Evolutionary conservation across 2,329 filamentous ascomycete species (phyloP).

Genomic region (Colletotrichum lini): DNA sequence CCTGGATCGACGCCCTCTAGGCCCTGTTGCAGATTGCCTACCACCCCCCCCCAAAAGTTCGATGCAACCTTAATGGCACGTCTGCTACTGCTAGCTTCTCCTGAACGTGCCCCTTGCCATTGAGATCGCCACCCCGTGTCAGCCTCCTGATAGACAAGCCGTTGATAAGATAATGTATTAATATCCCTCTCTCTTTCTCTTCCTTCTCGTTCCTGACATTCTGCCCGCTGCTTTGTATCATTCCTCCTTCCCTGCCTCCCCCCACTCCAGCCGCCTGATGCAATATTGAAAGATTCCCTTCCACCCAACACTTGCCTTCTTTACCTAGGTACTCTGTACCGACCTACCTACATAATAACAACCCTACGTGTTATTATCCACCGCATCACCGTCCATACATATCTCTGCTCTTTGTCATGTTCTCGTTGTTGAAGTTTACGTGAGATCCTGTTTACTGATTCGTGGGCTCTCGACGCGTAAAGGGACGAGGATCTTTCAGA

Average conservation of each 20-base stretch:
- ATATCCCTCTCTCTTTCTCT: slow-evolving; percentile 20
- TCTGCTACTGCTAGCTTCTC: slow-evolving; percentile 10
- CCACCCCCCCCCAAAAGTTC: slow-evolving; percentile 2
- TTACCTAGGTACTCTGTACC: background rate
- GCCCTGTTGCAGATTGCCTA: slow-evolving; percentile 9
- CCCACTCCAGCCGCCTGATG: slow-evolving; percentile 10
- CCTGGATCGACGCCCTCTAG: slow-evolving; percentile 1
- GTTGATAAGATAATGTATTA: slow-evolving; percentile 34
- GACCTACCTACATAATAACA: background rate
- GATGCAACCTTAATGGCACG: slow-evolving; percentile 41
- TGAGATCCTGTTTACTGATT: slow-evolving; percentile 19
- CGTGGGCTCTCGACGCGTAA: slow-evolving; percentile 3
- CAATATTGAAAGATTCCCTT: slow-evolving; percentile 8
- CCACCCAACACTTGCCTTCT: background rate
- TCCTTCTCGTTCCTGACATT: background rate
- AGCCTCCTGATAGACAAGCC: slow-evolving; percentile 27
- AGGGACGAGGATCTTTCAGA: slow-evolving; percentile 24
- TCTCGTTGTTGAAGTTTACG: background rate
- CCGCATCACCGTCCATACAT: slow-evolving; percentile 3
- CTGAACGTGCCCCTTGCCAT: slow-evolving; percentile 8
- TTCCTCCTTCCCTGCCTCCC: background rate
- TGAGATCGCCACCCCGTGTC: slow-evolving; percentile 14
- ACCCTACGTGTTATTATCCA: background rate
- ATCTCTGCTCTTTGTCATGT: background rate
- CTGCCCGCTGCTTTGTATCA: slow-evolving; percentile 13